These are phyloP conservation scores for Pythium insidiosum DNA, from an alignment of 352 stramenopile genomes.

Conservation along the genomic window DNA sequence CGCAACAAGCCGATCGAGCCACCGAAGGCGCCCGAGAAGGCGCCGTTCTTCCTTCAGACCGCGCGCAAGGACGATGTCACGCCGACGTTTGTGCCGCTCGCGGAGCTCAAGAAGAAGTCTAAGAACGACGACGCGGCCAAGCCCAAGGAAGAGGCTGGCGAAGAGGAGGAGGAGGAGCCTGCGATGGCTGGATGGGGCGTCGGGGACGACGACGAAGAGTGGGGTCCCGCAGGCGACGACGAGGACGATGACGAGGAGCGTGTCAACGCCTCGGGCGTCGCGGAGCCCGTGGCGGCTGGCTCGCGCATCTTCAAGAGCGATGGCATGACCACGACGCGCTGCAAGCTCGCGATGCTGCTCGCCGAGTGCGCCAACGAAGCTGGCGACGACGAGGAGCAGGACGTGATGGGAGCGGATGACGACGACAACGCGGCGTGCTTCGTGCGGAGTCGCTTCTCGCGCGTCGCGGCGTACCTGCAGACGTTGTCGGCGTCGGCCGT, in stretches of 20 bases:
- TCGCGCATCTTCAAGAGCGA: constrained; percentile 68
- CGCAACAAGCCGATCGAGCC: constrained; percentile 94
- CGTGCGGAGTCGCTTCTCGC: constrained; percentile 31
- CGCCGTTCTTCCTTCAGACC: constrained; percentile 95
- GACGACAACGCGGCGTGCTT: constrained; percentile 18
- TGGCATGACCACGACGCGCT: constrained; percentile 63
- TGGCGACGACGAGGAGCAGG: constrained; percentile 3
- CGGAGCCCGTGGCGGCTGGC: constrained; percentile 14
- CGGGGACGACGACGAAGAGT: constrained; percentile 48
- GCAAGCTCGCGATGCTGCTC: constrained; percentile 59
- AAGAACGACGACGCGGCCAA: constrained; percentile 18
- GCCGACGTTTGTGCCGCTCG: constrained; percentile 61
- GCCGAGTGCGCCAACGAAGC: constrained; percentile 14
- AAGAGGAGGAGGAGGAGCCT: constrained; percentile 13
- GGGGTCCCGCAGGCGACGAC: constrained; percentile 42
- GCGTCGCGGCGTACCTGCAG: constrained; percentile 55
- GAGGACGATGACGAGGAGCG: constrained; percentile 22
- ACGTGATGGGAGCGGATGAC: constrained; percentile 2
- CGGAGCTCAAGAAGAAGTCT: constrained; percentile 14
- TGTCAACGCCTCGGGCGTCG: constrained; percentile 11
- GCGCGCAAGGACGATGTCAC: constrained; percentile 71
- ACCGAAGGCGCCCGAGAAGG: constrained; percentile 90
- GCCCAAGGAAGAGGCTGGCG: constrained; percentile 2
- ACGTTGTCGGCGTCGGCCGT: constrained; percentile 64
- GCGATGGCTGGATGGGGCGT: constrained; percentile 64